phyloP scores from a whole-genome alignment of 2,329 filamentous ascomycete species.

The Verruconis gallopava region DNA sequence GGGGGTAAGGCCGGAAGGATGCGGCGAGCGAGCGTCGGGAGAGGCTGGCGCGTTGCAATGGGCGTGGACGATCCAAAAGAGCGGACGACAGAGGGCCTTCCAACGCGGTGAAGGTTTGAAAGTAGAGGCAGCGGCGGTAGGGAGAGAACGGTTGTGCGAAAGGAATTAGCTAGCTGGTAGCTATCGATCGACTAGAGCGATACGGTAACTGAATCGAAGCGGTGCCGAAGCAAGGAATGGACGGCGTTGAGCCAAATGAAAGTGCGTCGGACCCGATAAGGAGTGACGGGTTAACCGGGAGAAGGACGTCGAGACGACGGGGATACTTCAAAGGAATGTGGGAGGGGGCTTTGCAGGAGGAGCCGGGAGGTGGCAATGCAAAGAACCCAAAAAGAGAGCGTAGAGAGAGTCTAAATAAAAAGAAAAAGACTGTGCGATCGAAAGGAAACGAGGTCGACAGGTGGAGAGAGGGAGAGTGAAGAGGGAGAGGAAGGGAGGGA shows the following conservation, averaged over 20 bases:
- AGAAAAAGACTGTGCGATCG: neutral
- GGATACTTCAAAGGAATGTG: constrained; percentile 7
- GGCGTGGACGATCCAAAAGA: neutral
- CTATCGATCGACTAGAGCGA: constrained; percentile 8
- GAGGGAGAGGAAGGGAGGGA: no score
- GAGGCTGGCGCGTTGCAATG: neutral
- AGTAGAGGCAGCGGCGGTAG: neutral
- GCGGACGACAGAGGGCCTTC: neutral
- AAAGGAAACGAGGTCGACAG: no score
- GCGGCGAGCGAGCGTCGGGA: neutral
- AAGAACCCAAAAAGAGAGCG: neutral
- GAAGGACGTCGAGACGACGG: neutral
- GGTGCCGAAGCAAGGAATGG: constrained; percentile 7
- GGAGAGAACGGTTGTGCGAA: neutral
- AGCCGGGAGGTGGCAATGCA: neutral
- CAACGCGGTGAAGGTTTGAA: neutral
- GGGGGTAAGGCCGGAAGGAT: neutral
- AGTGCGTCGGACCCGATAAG: constrained; percentile 3
- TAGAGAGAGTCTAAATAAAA: neutral
- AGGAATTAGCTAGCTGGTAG: constrained; percentile 7
- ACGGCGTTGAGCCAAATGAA: neutral
- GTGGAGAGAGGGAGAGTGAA: no score
- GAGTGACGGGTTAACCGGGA: constrained; percentile 6
- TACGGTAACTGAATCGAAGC: constrained; percentile 6
- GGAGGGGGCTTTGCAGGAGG: neutral